phyloP scores from a whole-genome alignment of 2,329 filamentous ascomycete species.

The Trichoderma koningii region DNA sequence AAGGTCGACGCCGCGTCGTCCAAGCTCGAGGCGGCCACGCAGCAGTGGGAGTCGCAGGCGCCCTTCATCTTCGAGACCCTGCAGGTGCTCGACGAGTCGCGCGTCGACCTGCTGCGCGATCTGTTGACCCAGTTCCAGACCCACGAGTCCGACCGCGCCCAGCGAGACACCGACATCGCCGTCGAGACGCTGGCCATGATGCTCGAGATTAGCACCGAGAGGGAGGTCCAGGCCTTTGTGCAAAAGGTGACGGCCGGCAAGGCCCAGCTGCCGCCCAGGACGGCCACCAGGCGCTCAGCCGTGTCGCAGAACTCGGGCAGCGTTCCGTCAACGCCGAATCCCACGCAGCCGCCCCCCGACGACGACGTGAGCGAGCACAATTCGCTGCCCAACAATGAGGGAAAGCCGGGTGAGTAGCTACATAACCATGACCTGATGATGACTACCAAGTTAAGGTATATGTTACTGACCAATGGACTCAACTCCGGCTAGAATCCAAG shows the following conservation, averaged over 20 bases:
- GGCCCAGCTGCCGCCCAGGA: slow-evolving; percentile 42
- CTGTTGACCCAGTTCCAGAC: slow-evolving; percentile 91
- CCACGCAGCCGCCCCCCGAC: slow-evolving; percentile 28
- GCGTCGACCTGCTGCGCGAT: slow-evolving; percentile 87
- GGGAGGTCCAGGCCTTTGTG: slow-evolving; percentile 78
- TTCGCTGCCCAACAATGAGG: slow-evolving; percentile 36
- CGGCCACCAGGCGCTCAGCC: slow-evolving; percentile 47
- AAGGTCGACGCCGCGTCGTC: slow-evolving; percentile 75
- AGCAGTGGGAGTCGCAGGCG: slow-evolving; percentile 91
- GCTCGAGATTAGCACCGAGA: slow-evolving; percentile 81
- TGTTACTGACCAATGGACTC: slow-evolving; percentile 8
- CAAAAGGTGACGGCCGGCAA: slow-evolving; percentile 48
- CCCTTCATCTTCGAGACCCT: slow-evolving; percentile 93
- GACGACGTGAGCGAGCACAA: slow-evolving; percentile 49
- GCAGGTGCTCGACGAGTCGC: slow-evolving; percentile 85
- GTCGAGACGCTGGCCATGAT: slow-evolving; percentile 80
- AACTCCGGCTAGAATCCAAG: slow-evolving; percentile 50
- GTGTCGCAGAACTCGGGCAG: slow-evolving; percentile 26
- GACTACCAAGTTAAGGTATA: background rate
- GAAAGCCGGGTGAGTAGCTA: slow-evolving; percentile 43
- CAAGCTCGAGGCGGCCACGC: slow-evolving; percentile 73
- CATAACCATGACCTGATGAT: slow-evolving; percentile 18
- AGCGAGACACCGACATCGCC: slow-evolving; percentile 71
- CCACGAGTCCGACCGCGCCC: slow-evolving; percentile 84
- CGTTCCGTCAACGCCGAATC: slow-evolving; percentile 27